Evolutionary conservation across 306 rosid species (phyloP), one percentile per base, ranked within the genome.

Genomic region (Sophora flavescens): DNA sequence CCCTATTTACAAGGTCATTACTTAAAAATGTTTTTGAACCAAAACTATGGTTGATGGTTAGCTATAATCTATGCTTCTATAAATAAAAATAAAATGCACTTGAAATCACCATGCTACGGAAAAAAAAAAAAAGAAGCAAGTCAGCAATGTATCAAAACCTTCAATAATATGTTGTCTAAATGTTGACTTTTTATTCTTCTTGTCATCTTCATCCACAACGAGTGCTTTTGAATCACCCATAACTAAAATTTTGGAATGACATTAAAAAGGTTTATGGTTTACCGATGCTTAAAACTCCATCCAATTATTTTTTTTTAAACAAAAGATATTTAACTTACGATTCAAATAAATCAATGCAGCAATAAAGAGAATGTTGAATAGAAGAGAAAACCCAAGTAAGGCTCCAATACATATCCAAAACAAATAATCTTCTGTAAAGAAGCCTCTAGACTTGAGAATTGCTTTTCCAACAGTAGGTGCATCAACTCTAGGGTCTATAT

Each of bases 391-490:
- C 47, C 90, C 96, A 48, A 79, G 36, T 30, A 93, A 86, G 69
- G 86, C 96, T 56, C 83, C 96, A 57, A 87, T 15, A 66, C 94
- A 86, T 32, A 93, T 86, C 98, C 96, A 93, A 72, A 60, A 93
- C 94, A 89, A 83, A 60, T 75, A 76, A 26, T 83, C 98, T 9
- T 87, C 87, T 0, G 87, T 83, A 51, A 41, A 85, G 30, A 90
- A 79, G 70, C 96, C 92, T 83, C 86, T 86, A 3, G 87, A 59
- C 9, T 67, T 77, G 32, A 90, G 96, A 66, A 93, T 82, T 48
- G 81, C 86, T 83, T 84, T 77, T 65, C 96, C 97, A 64, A 93
- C 76, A 42, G 96, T 90, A 13, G 89, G 56, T 79, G 60, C 77
- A 52, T 56, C 17, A 35, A 82, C 1, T 78, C 90, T 78, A 1